A percentile compares a stretch with the other conserved stretches of the same genome.
These are phyloP conservation scores for Gossypium australe DNA, from an alignment of 345 rosid genomes.

Conservation along the genomic window DNA sequence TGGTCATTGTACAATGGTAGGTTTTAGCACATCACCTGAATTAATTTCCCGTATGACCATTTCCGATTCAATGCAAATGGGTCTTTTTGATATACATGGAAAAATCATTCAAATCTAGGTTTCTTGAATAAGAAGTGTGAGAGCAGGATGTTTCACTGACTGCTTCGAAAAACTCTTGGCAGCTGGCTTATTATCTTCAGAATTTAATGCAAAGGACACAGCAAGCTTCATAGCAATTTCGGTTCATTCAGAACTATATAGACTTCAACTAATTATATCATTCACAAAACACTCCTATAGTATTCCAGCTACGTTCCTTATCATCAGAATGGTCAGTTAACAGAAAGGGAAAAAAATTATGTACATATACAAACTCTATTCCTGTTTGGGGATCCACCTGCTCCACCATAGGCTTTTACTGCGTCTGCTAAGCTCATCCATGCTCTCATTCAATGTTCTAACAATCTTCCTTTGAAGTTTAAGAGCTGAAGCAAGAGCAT, in stretches of 20 bases:
- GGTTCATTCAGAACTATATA: slow-evolving; percentile 1
- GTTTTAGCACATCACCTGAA: neutral
- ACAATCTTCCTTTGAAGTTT: slow-evolving; percentile 70
- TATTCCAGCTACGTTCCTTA: slow-evolving; percentile 27
- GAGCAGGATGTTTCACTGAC: neutral
- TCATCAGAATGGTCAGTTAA: slow-evolving; percentile 3
- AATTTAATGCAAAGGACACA: neutral
- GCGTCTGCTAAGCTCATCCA: slow-evolving; percentile 67
- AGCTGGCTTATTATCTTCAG: neutral
- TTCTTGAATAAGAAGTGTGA: neutral
- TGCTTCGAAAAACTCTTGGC: neutral
- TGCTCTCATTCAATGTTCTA: slow-evolving; percentile 60
- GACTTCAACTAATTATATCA: neutral
- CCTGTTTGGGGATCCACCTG: slow-evolving; percentile 92
- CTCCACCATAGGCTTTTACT: slow-evolving; percentile 92
- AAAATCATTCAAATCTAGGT: neutral
- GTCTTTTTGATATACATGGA: neutral
- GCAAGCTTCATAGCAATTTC: slow-evolving; percentile 20
- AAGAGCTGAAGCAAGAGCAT: slow-evolving; percentile 40
- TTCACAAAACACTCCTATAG: slow-evolving; percentile 14
- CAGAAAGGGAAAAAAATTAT: neutral
- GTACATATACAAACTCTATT: slow-evolving; percentile 38
- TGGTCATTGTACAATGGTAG: neutral
- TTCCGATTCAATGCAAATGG: neutral
- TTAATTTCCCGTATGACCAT: neutral